Base-by-base conservation (phyloP, 2,329 filamentous ascomycete genomes). In the Fusarium multiceps region DNA sequence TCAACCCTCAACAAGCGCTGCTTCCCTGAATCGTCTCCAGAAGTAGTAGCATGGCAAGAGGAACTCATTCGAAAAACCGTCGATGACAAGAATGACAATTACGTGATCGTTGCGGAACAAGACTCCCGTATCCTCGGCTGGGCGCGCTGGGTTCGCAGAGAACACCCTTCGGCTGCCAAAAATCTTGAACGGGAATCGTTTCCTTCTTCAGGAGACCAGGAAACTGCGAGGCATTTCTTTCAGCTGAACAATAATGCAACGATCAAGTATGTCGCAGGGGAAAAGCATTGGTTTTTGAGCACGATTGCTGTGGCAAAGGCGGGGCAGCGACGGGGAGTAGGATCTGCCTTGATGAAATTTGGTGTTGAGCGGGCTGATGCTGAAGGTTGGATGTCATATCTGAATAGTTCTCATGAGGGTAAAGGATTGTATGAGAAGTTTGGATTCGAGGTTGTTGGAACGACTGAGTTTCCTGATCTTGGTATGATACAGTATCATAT, bases 171-270 rank as follows among this genome's bases (percentile, higher is more conserved):
- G 30, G 66, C 65, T 27, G 25, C 14, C 25, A 75, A 74, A 37
- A 71, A 73, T 21, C 67, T 80, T 37, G 65, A 70, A 3, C 49
- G 73, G 3, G 63, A 64, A 43, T 43, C 75, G 16, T 78, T 73
- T 47, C 74, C 76, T 9, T 55, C 69, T 12, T 51, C 58, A 6
- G 73, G 75, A 14, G 71, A 78, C 25, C 78, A 73, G 47, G 71
- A 71, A 28, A 71, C 82, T 13, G 83, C 80, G 1, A 74, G 77
- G 12, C 50, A 73, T 9, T 86, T 86, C 75, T 85, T 85, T 54
- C 76, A 77, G 55, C 67, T 66, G 7, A 78, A 77, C 23, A 60
- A 59, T 41, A 71, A 75, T 34, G 74, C 67, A 3, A 64, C 68
- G 20, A 43, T 37, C 9, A 59, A 72, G 13, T 47, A 78, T 41